These are phyloP conservation scores for Lactarius quietus DNA, from an alignment of 768 basidiomycete species.

Conservation along the genomic window DNA sequence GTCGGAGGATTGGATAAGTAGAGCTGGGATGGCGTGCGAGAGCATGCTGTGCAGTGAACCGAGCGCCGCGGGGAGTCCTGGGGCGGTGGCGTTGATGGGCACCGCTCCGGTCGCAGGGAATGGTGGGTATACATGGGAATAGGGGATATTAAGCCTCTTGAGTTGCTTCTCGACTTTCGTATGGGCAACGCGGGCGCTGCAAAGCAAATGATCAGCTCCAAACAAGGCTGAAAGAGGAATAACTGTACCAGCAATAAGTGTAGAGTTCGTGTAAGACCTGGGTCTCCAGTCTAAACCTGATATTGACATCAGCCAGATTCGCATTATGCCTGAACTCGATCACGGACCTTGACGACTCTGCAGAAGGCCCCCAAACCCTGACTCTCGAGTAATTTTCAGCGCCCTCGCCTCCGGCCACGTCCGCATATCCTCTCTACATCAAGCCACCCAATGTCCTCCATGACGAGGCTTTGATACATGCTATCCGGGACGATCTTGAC, in stretches of 20 bases:
- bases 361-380: slow-evolving; percentile 9
- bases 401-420: slow-evolving; percentile 25
- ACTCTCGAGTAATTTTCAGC: slow-evolving; percentile 33
- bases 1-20: slow-evolving; percentile 78
- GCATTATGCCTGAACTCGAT: background rate
- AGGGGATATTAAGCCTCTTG: slow-evolving; percentile 76
- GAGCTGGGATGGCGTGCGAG: slow-evolving; percentile 72
- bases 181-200: slow-evolving; percentile 88
- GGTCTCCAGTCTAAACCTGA: slow-evolving; percentile 63
- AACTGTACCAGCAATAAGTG: slow-evolving; percentile 76
- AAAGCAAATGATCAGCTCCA: background rate
- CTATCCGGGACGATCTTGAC: slow-evolving; percentile 52
- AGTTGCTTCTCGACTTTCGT: slow-evolving; percentile 86
- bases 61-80: slow-evolving; percentile 41
- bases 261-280: slow-evolving; percentile 75
- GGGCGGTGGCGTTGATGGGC: background rate
- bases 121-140: slow-evolving; percentile 66
- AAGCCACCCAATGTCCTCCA: slow-evolving; percentile 79
- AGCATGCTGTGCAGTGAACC: slow-evolving; percentile 66
- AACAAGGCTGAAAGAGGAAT: background rate
- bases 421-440: slow-evolving; percentile 65
- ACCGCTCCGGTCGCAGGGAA: slow-evolving; percentile 34
- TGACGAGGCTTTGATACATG: slow-evolving; percentile 55
- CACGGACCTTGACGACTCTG: slow-evolving; percentile 19
- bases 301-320: background rate